A percentile compares a stretch with the other conserved stretches of the same genome.
phyloP scores from a whole-genome alignment of 2,329 filamentous ascomycete species.

The Plectosphaerella cucumerina region DNA sequence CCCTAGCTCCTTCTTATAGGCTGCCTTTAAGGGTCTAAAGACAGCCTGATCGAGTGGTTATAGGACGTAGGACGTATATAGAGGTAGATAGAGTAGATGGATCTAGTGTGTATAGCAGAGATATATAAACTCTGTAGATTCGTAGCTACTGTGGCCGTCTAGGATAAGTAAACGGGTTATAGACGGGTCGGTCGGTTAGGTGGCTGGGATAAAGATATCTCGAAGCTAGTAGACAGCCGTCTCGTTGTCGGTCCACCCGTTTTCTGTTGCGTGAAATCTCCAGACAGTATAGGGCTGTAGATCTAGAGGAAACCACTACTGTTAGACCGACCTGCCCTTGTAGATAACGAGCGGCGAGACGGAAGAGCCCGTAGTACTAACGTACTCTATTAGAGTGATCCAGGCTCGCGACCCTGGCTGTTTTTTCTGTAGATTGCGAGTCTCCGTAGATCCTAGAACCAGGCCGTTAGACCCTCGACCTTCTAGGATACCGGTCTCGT shows the following conservation, averaged over 20 bases:
- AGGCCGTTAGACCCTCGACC: background rate
- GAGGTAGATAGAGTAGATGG: no score
- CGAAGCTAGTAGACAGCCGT: conserved; percentile 1
- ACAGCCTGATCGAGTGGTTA: conserved; percentile 1
- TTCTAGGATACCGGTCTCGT: background rate
- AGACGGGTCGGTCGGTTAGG: no score
- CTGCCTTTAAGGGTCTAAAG: background rate
- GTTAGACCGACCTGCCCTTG: conserved; percentile 1
- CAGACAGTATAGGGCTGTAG: background rate
- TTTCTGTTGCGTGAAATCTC: conserved; percentile 3
- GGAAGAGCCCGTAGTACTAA: background rate
- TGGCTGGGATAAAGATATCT: no score
- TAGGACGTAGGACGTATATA: no score
- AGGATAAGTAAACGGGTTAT: no score
- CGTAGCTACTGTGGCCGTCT: no score
- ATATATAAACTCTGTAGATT: no score
- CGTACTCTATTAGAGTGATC: conserved; percentile 2
- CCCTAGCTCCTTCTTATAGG: conserved; percentile 1
- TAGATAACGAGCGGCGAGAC: conserved; percentile 3
- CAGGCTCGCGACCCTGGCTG: no score
- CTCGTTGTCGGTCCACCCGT: background rate
- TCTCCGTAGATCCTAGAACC: background rate
- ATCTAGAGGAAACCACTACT: conserved; percentile 3
- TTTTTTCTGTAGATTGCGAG: background rate
- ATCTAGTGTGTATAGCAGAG: no score